Base-by-base conservation (phyloP, 1,139 yeast genomes). In the Pichia sp. region DNA sequence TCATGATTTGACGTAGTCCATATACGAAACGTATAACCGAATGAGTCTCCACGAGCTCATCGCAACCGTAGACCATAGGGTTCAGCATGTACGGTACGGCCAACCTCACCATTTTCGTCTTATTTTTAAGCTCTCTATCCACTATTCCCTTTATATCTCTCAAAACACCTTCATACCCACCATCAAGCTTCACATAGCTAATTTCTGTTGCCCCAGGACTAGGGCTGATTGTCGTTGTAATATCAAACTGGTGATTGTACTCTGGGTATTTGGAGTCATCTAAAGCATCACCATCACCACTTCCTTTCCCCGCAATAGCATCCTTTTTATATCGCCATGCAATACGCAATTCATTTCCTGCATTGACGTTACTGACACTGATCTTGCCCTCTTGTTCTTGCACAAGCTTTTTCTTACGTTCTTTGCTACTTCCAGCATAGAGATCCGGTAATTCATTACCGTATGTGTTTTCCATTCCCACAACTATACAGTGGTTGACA, bases 241-340 rank as follows among this genome's bases (percentile, higher is more conserved):
- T 81, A 65, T 90, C 96, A 70, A 84, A 89, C 69, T 80, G 95
- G 67, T 85, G 74, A 64, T 75, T 83, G 71, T 84, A 84, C 63
- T 81, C 67, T 50, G 81, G 82, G 62, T 81, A 76, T 8, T 69
- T 66, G 2, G 67, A 62, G n/a, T 67, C 70, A 4, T 63, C 63
- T 17, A 64, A 58, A 6, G 62, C 63, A 20, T n/a, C 29, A 16
- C 20, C 33, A 24, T 46, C 33, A 9, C 44, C 16, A 9, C n/a
- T 30, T 40, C 41, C 42, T 9, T 20, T 30, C 24, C 41, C 42
- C 14, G 33, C 42, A 12, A 40, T 40, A 3, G 46, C 17, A 42
- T 56, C 53, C 40, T 56, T 56, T 0, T 90, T 90, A 63, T 89
- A 89, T 64, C 95, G 79, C 96, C 96, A 89, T 1, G 96, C 96